phyloP scores from a whole-genome alignment of 768 basidiomycete genomes.

The Dictyophora rubrovolvata region DNA sequence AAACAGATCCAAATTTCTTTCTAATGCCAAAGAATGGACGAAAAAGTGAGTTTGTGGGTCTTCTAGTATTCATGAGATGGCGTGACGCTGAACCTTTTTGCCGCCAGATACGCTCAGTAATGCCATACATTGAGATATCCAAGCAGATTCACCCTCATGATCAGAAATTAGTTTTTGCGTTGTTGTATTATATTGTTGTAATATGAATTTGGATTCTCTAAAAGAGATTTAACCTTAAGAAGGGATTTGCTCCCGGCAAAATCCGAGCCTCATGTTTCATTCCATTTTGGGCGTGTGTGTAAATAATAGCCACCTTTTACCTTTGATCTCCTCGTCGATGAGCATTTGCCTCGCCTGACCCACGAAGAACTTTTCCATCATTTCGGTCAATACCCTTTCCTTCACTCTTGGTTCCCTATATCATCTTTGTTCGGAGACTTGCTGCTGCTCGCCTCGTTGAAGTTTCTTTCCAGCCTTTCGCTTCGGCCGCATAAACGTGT shows the following conservation, averaged over 20 bases:
- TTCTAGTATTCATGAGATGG: neutral
- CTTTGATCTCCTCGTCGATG: neutral
- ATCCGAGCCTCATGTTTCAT: slow-evolving; percentile 6
- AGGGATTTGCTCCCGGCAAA: neutral
- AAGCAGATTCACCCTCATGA: neutral
- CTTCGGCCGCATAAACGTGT: slow-evolving; percentile 14
- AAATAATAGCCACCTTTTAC: neutral
- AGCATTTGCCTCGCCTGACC: slow-evolving; percentile 7
- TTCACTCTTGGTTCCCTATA: neutral
- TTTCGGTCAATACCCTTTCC: neutral
- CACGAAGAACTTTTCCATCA: neutral
- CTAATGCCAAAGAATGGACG: slow-evolving; percentile 74
- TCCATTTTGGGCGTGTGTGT: neutral
- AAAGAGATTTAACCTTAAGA: neutral
- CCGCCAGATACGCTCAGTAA: slow-evolving; percentile 7
- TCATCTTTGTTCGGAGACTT: neutral
- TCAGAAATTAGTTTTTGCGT: neutral
- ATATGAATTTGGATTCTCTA: neutral
- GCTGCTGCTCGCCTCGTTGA: slow-evolving; percentile 6
- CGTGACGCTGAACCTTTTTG: neutral
- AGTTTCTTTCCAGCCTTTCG: neutral
- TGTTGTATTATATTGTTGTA: neutral
- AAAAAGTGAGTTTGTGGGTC: slow-evolving; percentile 49
- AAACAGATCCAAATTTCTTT: slow-evolving; percentile 62
- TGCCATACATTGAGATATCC: neutral